Percentiles rank a stretch among this genome's conserved stretches.
phyloP scores from a whole-genome alignment of 768 basidiomycete genomes.

The Pleurotus djamor region DNA sequence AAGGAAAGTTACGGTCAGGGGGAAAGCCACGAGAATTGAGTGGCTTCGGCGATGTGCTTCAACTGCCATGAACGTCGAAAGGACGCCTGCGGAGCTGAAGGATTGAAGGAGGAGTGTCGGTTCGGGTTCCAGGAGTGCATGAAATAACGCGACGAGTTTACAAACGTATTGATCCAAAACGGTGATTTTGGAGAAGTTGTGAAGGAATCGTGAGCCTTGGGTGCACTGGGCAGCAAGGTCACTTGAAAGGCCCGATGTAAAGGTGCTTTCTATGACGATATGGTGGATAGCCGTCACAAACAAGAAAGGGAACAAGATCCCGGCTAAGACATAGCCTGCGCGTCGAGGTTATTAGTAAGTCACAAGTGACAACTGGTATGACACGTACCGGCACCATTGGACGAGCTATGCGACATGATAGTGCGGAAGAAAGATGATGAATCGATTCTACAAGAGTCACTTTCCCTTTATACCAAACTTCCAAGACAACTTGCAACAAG shows the following conservation, averaged over 20 bases:
- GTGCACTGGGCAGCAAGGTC: conserved; percentile 30
- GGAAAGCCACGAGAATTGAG: conserved; percentile 33
- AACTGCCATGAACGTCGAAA: conserved; percentile 38
- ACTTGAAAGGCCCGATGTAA: conserved; percentile 22
- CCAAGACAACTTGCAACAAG: no score
- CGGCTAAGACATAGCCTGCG: conserved; percentile 21
- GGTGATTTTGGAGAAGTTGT: conserved; percentile 37
- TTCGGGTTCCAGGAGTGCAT: conserved; percentile 30
- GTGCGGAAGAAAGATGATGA: no score
- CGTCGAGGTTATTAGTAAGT: no score
- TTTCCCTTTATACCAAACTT: no score
- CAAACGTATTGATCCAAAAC: conserved; percentile 38
- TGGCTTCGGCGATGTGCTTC: conserved; percentile 40
- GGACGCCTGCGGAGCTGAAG: conserved; percentile 26
- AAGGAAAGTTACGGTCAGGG: conserved; percentile 38
- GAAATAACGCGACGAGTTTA: conserved; percentile 44
- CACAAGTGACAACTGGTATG: no score
- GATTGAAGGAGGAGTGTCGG: conserved; percentile 32
- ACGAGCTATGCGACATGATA: no score
- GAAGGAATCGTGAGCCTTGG: conserved; percentile 24
- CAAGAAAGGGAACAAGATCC: conserved; percentile 36
- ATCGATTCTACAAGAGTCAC: no score
- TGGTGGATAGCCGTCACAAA: conserved; percentile 28
- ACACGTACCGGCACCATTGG: no score
- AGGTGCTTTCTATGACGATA: conserved; percentile 28